Evolutionary conservation across 768 basidiomycete species (phyloP), one percentile per base, ranked within the genome.

Genomic region (Suillus placidus): DNA sequence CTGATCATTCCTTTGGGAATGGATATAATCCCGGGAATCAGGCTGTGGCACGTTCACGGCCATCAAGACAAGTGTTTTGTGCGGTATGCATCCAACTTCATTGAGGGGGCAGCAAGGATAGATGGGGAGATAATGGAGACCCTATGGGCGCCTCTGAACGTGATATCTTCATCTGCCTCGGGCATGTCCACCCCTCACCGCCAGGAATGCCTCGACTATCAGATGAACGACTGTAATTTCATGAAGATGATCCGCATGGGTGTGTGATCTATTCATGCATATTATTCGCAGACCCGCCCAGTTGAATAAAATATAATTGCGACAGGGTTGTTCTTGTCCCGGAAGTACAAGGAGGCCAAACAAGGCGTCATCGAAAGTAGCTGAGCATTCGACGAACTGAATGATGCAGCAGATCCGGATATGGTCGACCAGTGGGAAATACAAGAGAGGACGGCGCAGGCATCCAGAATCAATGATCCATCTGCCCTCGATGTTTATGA

Each of bases 191-290:
- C 38, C 3, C 52, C 38, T 3, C 63, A 64, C 37, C 3, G 56
- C 2, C 4, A 63, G 7, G 70, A 76, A 60, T 64, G 67, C 2
- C 55, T 73, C 0, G 69, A 74, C 57, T 69, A 69, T 51, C 72
- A 73, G 7, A 38, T 38, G 58, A 61, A 55, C 16, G 71, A 75
- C 51, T 68, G 64, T 6, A 75, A 77, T 64, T 68, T 64, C 12
- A 73, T 71, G 56, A 77, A 77, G 52, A 42, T 69, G 56, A 42
- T 71, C 2, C 26, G 34, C 0, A 72, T 73, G 37, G 26, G 64
- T 64, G 0, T 3, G n/a, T 14, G 12, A 38, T 38, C 26, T 26
- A 26, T 26, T 26, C 26, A 26, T 26, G 26, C 26, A 26, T 26
- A 26, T 26, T 26, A 26, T 26, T 1, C 2, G 26, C 26, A 26